These are phyloP conservation scores for Nidularia pulvinata DNA, from an alignment of 768 basidiomycete genomes.

Conservation along the genomic window DNA sequence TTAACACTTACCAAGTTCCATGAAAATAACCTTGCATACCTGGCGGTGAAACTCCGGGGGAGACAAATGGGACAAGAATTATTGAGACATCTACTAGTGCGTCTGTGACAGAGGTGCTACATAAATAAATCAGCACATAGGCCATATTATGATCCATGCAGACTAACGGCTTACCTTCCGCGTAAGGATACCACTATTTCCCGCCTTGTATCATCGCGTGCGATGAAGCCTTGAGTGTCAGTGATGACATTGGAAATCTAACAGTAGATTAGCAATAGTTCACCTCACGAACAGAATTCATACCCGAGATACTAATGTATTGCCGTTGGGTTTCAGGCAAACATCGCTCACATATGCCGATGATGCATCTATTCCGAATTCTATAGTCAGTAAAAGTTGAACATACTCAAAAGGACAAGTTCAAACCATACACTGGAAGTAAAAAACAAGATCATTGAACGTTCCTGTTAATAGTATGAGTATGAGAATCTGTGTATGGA, in stretches of 20 bases:
- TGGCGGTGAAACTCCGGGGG: slow-evolving; percentile 40
- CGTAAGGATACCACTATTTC: slow-evolving; percentile 48
- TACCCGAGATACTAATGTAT: slow-evolving; percentile 11
- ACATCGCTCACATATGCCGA: slow-evolving; percentile 21
- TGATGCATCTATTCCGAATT: slow-evolving; percentile 16
- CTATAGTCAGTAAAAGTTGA: not conserved
- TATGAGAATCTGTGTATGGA: not conserved
- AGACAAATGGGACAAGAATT: slow-evolving; percentile 38
- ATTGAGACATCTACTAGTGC: slow-evolving; percentile 40
- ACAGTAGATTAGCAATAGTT: not conserved
- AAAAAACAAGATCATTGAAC: slow-evolving; percentile 27
- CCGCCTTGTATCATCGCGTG: slow-evolving; percentile 38
- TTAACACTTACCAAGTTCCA: not conserved
- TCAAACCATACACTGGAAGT: slow-evolving; percentile 22
- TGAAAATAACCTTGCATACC: slow-evolving; percentile 16
- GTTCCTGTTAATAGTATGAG: slow-evolving; percentile 5
- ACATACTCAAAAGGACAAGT: not conserved
- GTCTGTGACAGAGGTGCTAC: slow-evolving; percentile 39
- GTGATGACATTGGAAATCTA: slow-evolving; percentile 41
- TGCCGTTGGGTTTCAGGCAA: slow-evolving; percentile 20
- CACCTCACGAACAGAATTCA: not conserved
- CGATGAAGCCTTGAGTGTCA: slow-evolving; percentile 48
- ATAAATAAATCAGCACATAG: not conserved
- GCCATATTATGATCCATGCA: not conserved
- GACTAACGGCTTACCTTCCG: slow-evolving; percentile 42